Evolutionary conservation across 441 rosid genomes (phyloP), one percentile per base, ranked within the genome.

Genomic region (Arabidopsis lyrata): DNA sequence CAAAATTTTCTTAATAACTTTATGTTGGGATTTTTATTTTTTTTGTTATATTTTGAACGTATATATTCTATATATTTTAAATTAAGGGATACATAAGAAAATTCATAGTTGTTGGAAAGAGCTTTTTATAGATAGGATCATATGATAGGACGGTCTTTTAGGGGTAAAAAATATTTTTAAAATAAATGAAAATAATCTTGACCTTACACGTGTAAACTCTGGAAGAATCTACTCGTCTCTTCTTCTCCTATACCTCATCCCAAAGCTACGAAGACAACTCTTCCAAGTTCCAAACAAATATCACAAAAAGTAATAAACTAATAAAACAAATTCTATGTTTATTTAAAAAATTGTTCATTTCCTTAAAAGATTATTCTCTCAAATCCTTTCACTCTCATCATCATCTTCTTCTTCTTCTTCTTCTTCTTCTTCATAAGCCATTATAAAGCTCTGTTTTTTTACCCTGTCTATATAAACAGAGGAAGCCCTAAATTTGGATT

Each of bases 401-500:
- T 18, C 20, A 6, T 45, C 57, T 44, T 31, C 2, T n/a, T 20
- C 22, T 20, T 24, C 38, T 54, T 65, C 47, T 52, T 31, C 66
- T 16, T 63, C 29, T 29, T 31, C 61, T 3, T 62, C 55, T 5
- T 38, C 63, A 15, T 18, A 56, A 20, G 61, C 58, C 64, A 67
- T 75, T 67, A 41, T 59, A 29, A 20, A 67, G 63, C 61, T 76
- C 76, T 76, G 62, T 76, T 63, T 55, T 35, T 8, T 16, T n/a
- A 7, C 16, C 3, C 36, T 54, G 36, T 39, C 57, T 44, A 11
- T 55, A 76, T 24, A 16, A 65, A 65, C 44, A 71, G 68, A 70
- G 59, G 15, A 62, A 35, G 0, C 68, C 18, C 77, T 77, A 65
- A 59, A 41, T 66, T 77, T 66, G 60, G 80, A 52, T 66, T 72